Evolutionary conservation across 1,284 basidiomycete genomes (phyloP).

Genomic region (Ceratobasidium sp.): DNA sequence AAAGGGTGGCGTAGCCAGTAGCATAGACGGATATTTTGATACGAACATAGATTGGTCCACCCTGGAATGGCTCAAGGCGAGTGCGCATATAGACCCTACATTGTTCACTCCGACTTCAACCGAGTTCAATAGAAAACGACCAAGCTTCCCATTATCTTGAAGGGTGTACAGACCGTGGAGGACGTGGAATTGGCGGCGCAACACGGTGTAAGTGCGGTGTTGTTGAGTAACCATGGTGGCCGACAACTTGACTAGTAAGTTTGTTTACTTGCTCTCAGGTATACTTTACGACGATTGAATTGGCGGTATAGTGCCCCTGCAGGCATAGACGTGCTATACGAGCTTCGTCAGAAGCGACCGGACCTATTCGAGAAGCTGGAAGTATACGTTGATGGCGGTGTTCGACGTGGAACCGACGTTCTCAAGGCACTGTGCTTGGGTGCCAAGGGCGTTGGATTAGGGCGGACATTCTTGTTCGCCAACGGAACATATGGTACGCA

Average conservation of each 20-base stretch:
- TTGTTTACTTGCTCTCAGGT: neutral
- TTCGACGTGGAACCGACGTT: conserved; percentile 63
- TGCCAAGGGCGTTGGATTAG: conserved; percentile 65
- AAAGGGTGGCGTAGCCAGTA: conserved; percentile 44
- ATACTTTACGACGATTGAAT: neutral
- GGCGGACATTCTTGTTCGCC: conserved; percentile 62
- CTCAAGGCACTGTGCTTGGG: conserved; percentile 66
- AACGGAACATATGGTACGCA: conserved; percentile 58
- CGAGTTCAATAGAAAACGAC: conserved; percentile 52
- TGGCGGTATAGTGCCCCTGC: conserved; percentile 52
- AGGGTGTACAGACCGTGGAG: conserved; percentile 62
- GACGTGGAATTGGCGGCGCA: conserved; percentile 59
- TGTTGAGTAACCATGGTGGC: conserved; percentile 62
- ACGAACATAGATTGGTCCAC: conserved; percentile 44
- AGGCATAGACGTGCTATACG: conserved; percentile 57
- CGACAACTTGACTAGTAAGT: conserved; percentile 56
- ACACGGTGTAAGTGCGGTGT: conserved; percentile 61
- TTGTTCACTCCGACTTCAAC: neutral
- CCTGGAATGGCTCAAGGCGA: conserved; percentile 48
- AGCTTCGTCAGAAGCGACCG: conserved; percentile 57
- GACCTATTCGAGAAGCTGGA: conserved; percentile 61
- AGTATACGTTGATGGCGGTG: conserved; percentile 65
- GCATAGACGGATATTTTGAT: conserved; percentile 47
- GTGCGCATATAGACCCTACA: conserved; percentile 5
- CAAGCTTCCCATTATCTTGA: conserved; percentile 59